Percentiles rank a stretch among this genome's conserved stretches.
phyloP scores from a whole-genome alignment of 768 basidiomycete species.

The Pisolithus marmoratus region DNA sequence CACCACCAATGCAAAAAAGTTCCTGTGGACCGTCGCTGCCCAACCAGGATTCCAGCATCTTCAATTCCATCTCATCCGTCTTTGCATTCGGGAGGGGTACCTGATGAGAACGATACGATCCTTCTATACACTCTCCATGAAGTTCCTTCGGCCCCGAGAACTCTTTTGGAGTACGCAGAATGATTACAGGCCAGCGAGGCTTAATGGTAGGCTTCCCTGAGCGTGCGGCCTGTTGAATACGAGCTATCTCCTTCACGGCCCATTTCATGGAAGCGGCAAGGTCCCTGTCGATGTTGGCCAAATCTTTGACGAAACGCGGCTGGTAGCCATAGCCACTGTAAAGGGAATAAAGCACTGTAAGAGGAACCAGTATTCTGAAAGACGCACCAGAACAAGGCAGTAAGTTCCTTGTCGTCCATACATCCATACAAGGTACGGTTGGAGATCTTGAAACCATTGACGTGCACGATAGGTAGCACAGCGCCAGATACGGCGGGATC shows the following conservation, averaged over 20 bases:
- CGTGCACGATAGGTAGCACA: constrained; percentile 84
- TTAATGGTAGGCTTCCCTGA: constrained; percentile 71
- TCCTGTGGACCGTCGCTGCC: constrained; percentile 61
- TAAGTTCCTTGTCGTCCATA: constrained; percentile 85
- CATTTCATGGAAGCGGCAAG: constrained; percentile 80
- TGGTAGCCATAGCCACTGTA: constrained; percentile 82
- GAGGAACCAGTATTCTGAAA: background rate
- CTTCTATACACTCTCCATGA: constrained; percentile 70
- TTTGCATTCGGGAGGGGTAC: constrained; percentile 77
- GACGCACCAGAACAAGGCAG: constrained; percentile 62
- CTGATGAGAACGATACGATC: constrained; percentile 83
- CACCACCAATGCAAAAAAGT: constrained; percentile 43
- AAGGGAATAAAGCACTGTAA: constrained; percentile 2
- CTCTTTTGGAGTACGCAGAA: constrained; percentile 83
- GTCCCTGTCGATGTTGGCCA: constrained; percentile 64
- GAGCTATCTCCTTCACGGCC: constrained; percentile 66
- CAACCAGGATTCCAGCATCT: constrained; percentile 66
- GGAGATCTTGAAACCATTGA: constrained; percentile 88
- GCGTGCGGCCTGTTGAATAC: constrained; percentile 77
- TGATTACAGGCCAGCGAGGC: constrained; percentile 87
- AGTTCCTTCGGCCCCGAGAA: constrained; percentile 63
- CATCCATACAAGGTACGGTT: constrained; percentile 86
- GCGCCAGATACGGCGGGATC: constrained; percentile 88
- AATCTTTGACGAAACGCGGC: constrained; percentile 71
- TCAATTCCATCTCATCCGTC: constrained; percentile 57